phyloP scores from a whole-genome alignment of 1,284 basidiomycete species.

The Fomitopsis pinicola region DNA sequence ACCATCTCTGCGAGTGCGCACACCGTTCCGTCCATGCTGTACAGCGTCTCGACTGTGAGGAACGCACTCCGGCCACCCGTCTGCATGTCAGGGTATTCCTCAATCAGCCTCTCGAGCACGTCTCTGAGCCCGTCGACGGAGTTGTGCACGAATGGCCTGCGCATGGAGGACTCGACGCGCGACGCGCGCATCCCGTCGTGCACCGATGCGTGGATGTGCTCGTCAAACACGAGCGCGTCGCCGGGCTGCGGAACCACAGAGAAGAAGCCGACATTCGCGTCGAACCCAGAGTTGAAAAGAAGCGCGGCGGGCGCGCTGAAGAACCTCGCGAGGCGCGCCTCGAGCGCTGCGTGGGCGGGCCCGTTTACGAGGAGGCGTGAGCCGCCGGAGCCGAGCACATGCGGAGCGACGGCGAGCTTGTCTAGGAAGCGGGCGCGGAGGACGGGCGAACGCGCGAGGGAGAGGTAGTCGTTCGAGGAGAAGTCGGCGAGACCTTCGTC shows the following conservation, averaged over 20 bases:
- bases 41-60: conserved; percentile 85
- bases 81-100: conserved; percentile 32
- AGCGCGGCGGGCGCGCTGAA: conserved; percentile 69
- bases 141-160: conserved; percentile 72
- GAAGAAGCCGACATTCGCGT: conserved; percentile 92
- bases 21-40: conserved; percentile 95
- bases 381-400: conserved; percentile 86
- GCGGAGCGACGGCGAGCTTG: conserved; percentile 46
- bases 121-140: conserved; percentile 47
- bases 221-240: conserved; percentile 84
- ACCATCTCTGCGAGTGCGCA: conserved; percentile 71
- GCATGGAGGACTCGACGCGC: conserved; percentile 38
- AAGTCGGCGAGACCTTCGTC: conserved; percentile 61
- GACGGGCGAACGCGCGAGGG: conserved; percentile 59
- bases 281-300: conserved; percentile 93
- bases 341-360: conserved; percentile 62
- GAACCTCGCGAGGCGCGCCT: conserved; percentile 61
- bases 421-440: conserved; percentile 58
- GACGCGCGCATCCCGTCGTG: conserved; percentile 85
- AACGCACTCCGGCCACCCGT: conserved; percentile 49
- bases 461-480: conserved; percentile 93
- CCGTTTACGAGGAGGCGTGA: conserved; percentile 88
- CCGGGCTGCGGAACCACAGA: conserved; percentile 74
- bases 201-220: conserved; percentile 88
- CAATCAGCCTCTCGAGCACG: conserved; percentile 38